Base-by-base conservation (phyloP, 75 land plant species). In the Cupressus sempervirens region DNA sequence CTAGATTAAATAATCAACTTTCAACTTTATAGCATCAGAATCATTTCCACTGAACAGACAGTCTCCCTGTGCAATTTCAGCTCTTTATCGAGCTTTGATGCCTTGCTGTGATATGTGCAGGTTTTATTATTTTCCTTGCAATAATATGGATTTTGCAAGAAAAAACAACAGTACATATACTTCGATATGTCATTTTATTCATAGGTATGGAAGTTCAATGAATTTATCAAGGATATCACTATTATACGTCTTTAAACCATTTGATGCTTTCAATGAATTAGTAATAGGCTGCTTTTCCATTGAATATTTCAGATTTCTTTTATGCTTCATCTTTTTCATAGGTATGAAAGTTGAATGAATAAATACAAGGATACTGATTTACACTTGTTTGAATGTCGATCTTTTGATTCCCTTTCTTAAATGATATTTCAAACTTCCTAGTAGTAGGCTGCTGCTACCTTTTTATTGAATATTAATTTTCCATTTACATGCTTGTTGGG, bases 91-190 rank as follows among this genome's bases (percentile, higher is more conserved):
- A n/a, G 52, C n/a, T 79, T 79, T 79, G 30, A 41, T 45, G n/a
- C 52, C 3, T 30, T 48, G 3, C 9, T 20, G n/a, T 84, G 86
- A 53, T 67, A 62, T 20, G 54, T 84, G 26, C 86, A 98, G 99
- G 98, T 35, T 98, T 98, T 82, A 90, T 98, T 62, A 83, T 94
- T 76, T 98, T 98, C 88, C 82, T 98, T 86, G 95, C 88, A 40
- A 45, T 96, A 53, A 65, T 98, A 62, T 98, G 99, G 99, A 30
- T 96, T 48, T 84, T 96, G 84, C 96, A 98, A 94, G 98, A 96
- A 84, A 84, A 52, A 11, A 98, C 99, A 41, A 81, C 15, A 11
- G 88, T 94, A 53, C 88, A 88, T 20, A 86, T 93, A 36, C 94
- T 98, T 76, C 93, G 96, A 54, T 98, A 95, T 58, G 88, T 93